Base-by-base conservation (phyloP, 768 basidiomycete genomes). In the Leccinum sublutescens region DNA sequence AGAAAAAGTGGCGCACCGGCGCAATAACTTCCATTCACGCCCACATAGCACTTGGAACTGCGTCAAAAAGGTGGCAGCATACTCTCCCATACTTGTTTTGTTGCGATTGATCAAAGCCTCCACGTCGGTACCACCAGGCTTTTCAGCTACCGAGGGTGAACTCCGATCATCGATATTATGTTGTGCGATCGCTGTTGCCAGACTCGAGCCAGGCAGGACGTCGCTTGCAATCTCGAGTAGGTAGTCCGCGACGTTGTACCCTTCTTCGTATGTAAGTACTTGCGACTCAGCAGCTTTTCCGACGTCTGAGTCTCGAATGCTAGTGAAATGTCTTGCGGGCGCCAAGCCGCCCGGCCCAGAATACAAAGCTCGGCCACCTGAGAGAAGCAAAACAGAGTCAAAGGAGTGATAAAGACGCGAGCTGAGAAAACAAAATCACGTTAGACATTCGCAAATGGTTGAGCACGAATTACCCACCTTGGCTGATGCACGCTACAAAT, bases 181-280 rank as follows among this genome's bases (percentile, higher is more conserved):
- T 34, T 55, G 61, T 38, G 51, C 36, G 36, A 25, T 38, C 36
- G 23, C 65, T 51, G 56, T 71, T 75, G 77, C 85, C 19, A 55
- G 56, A 23, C 19, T 83, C 1, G 85, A 70, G 31, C 71, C 72
- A 7, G 79, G 74, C 14, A 84, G 82, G 1, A 85, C 80, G 52
- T 85, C 84, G 65, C 85, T 88, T 1, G 94, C 94, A 54, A 98
- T 81, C 64, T 97, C 95, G 21, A 98, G 79, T 11, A 97, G 81
- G 67, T 95, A 91, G 70, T 98, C 95, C 0, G 95, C 94, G 17
- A 95, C 83, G 66, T 97, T 97, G 76, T 95, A 95, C 0, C 92
- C 93, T 52, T 85, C 79, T 8, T 83, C 88, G 66, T 86, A 93
- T 10, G 81, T 75, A 7, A 75, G 76, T 4, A 81, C 74, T 43